Base-by-base conservation (phyloP, 805 yeast species). In the Kodamaea jinghongensis region DNA sequence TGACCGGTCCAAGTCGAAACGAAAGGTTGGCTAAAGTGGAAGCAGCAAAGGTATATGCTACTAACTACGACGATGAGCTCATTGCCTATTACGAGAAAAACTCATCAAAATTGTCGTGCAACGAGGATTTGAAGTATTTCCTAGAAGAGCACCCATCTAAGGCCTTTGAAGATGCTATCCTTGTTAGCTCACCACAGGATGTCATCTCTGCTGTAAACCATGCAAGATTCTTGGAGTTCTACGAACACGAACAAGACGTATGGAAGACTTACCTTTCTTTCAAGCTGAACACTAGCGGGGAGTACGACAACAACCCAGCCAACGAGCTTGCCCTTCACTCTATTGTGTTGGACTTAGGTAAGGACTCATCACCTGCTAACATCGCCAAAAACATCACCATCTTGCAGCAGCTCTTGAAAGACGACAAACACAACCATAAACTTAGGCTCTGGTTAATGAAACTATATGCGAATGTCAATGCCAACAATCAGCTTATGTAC, bases 381-480 rank as follows among this genome's bases (percentile, higher is more conserved):
- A 44, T 63, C 2, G 41, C 60, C 25, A 67, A 69, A 17, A 66
- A 78, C 6, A 65, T 83, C 7, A 50, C 75, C 1, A 57, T 84
- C 4, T 61, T 90, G n/a, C 88, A 85, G 51, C 58, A 68, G 12
- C 76, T 81, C 2, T 63, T 74, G 9, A 33, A 50, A 6, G 55
- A 62, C 6, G 96, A 89, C 55, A 73, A 74, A n/a, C 78, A 81
- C 45, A 90, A 90, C 54, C 86, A 80, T 54, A 81, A 79, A 50
- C 63, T 86, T 14, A 71, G 80, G 39, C 60, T 86, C 6, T 86
- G 93, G 90, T 64, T 89, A 26, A 71, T 85, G 35, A 71, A 78
- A 22, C 54, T 87, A 2, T 86, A 84, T 58, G 67, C 75, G 11
- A 54, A 70, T 13, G 52, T 87, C 6, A 88, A 88, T 35, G 65